These are phyloP conservation scores for Arachis hypogaea DNA, from an alignment of 306 rosid genomes.

Conservation along the genomic window DNA sequence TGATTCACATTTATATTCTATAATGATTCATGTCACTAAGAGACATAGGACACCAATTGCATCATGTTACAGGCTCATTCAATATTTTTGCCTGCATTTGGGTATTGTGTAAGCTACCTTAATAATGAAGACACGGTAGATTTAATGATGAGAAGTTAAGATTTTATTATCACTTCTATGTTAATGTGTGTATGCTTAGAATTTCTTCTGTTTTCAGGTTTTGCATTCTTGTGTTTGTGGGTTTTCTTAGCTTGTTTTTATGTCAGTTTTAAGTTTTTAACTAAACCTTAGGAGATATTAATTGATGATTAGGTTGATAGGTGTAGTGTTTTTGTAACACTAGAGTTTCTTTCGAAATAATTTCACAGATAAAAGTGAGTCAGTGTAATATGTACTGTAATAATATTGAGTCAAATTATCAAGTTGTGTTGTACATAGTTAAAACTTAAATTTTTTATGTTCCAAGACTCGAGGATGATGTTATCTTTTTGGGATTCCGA, in stretches of 20 bases:
- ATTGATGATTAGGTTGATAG: too few relatives aligned
- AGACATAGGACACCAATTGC: slow-evolving; percentile 36
- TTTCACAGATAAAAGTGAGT: too few relatives aligned
- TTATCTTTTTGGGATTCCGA: too few relatives aligned
- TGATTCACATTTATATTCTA: slow-evolving; percentile 23
- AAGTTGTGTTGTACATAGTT: too few relatives aligned
- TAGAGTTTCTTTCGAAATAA: too few relatives aligned
- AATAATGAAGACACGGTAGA: slow-evolving; percentile 45
- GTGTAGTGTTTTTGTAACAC: too few relatives aligned
- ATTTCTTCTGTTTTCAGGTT: slow-evolving; percentile 13
- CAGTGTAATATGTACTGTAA: too few relatives aligned
- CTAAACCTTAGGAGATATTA: background rate
- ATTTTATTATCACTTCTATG: slow-evolving; percentile 24
- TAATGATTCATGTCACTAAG: slow-evolving; percentile 49
- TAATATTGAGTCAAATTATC: too few relatives aligned
- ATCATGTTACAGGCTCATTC: slow-evolving; percentile 48
- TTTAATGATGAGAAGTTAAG: slow-evolving; percentile 27
- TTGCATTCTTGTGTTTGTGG: background rate
- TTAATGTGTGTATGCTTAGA: slow-evolving; percentile 21
- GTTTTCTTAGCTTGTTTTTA: background rate
- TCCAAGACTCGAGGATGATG: too few relatives aligned
- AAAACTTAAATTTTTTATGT: too few relatives aligned
- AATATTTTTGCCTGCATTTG: slow-evolving; percentile 37
- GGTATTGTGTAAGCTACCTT: slow-evolving; percentile 49
- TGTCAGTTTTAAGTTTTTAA: background rate